Evolutionary conservation across 208 protist species (phyloP), one percentile per base, ranked within the genome.

Genomic region (Naegleria gruberi): DNA sequence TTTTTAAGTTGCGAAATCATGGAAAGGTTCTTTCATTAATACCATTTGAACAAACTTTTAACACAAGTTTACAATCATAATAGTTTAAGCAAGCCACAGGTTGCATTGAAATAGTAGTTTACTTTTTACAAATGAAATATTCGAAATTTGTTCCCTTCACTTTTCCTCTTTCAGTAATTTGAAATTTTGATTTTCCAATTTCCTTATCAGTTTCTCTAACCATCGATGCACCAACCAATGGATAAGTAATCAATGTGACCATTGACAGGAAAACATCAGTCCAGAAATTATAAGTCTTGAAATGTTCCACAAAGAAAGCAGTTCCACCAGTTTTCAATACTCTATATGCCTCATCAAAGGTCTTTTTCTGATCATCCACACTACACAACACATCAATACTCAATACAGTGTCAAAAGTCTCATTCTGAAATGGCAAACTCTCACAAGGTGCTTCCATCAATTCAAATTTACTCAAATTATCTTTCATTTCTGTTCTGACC

Each of bases 41-140:
- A n/a, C n/a, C n/a, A n/a, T n/a, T n/a, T n/a, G n/a, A n/a, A n/a
- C n/a, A n/a, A n/a, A n/a, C n/a, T n/a, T n/a, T n/a, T n/a, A n/a
- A n/a, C n/a, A n/a, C n/a, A n/a, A n/a, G n/a, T n/a, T n/a, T n/a
- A n/a, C n/a, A n/a, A n/a, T n/a, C n/a, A n/a, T n/a, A n/a, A n/a
- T n/a, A n/a, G n/a, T n/a, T n/a, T n/a, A n/a, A n/a, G n/a, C n/a
- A n/a, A n/a, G n/a, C n/a, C n/a, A n/a, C n/a, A n/a, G n/a, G n/a
- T n/a, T n/a, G n/a, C n/a, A n/a, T n/a, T n/a, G n/a, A n/a, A n/a
- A n/a, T n/a, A n/a, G n/a, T n/a, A n/a, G n/a, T n/a, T 77, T 77
- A 12, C 30, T 77, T 77, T 77, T 77, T 77, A 77, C 65, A 77
- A 77, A 77, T 77, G 65, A 77, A 77, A 77, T 77, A 77, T 77